Conservation (phyloP, 768 basidiomycete genomes). For the Auriscalpium microsporum region DNA sequence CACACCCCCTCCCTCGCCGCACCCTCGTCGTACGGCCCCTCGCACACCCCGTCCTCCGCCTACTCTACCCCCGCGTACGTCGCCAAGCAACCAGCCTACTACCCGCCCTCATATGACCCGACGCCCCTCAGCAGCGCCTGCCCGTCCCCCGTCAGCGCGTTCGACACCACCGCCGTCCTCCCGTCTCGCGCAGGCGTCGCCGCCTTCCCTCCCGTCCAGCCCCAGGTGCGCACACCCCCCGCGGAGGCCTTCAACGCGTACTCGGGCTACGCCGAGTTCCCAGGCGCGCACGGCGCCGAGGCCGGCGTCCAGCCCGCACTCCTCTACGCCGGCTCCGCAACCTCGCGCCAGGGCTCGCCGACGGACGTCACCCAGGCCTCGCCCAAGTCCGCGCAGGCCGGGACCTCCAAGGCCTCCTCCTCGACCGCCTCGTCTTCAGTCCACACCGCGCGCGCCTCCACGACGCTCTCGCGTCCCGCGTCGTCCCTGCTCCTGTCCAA, state of each 20-base stretch:
- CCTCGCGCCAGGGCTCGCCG: constrained; percentile 40
- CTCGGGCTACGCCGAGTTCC: constrained; percentile 61
- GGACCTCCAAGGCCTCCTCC: constrained; percentile 21
- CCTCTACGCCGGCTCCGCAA: constrained; percentile 28
- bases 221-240: constrained; percentile 23
- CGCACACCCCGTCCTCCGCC: background rate
- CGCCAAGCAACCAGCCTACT: background rate
- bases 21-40: constrained; percentile 24
- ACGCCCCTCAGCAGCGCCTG: constrained; percentile 19
- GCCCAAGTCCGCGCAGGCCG: constrained; percentile 19
- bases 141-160: constrained; percentile 35
- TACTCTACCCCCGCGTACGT: background rate
- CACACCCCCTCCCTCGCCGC: constrained; percentile 39
- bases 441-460: constrained; percentile 29
- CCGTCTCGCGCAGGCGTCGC: constrained; percentile 31
- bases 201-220: constrained; percentile 29
- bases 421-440: constrained; percentile 17
- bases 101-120: background rate
- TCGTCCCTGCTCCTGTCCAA: constrained; percentile 66
- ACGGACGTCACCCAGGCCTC: constrained; percentile 36
- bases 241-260: constrained; percentile 62
- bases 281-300: constrained; percentile 31
- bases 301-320: constrained; percentile 51
- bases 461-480: constrained; percentile 41
- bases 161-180: constrained; percentile 47